These are phyloP conservation scores for Forsythia viridissima DNA, from an alignment of 257 asterid genomes.

Conservation along the genomic window DNA sequence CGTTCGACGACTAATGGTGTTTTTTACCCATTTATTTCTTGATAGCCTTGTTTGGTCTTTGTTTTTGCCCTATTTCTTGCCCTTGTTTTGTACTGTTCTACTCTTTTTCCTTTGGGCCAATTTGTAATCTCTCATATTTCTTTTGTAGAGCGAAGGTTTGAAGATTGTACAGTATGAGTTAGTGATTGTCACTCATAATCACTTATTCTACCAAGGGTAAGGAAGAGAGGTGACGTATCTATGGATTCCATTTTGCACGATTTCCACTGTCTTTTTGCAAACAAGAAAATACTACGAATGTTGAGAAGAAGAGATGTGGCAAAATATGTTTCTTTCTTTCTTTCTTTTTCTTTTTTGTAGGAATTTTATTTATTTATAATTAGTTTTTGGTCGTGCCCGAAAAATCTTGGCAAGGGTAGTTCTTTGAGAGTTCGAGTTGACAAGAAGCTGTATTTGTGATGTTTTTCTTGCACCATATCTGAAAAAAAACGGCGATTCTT, in stretches of 20 bases:
- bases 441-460: neutral
- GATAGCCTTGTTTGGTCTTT: neutral
- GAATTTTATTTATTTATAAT: neutral
- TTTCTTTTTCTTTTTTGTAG: neutral
- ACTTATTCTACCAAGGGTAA: neutral
- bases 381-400: neutral
- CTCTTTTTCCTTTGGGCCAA: neutral
- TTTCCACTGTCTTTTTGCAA: neutral
- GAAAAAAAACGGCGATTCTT: neutral
- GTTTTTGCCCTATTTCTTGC: neutral
- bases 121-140: neutral
- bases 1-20: too few species aligned
- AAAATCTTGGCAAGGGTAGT: neutral
- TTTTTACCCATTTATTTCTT: too few species aligned
- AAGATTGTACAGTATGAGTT: neutral
- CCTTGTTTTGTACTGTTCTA: neutral
- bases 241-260: neutral
- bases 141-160: neutral
- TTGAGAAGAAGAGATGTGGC: neutral
- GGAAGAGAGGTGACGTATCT: neutral
- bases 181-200: neutral
- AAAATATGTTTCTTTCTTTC: neutral
- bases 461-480: neutral
- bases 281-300: neutral
- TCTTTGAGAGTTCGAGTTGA: neutral